Percentiles rank a stretch among this genome's conserved stretches.
Conservation (phyloP, 371 early-diverging fungal genomes). For the Funneliformis caledonium region DNA sequence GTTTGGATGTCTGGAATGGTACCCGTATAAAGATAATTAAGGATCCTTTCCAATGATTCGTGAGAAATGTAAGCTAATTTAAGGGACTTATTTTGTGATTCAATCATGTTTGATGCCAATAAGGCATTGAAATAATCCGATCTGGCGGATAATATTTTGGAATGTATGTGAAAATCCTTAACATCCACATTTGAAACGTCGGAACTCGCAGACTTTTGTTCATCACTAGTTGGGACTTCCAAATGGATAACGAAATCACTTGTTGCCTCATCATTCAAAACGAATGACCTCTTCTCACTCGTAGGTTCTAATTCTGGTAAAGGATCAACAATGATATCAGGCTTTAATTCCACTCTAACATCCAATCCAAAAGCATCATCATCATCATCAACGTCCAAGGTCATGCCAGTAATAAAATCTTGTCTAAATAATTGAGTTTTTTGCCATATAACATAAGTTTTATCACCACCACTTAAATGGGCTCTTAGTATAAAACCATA, state of each 20-base stretch:
- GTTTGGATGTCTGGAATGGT: neutral
- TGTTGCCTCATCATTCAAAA: conserved; percentile 10
- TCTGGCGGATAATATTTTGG: neutral
- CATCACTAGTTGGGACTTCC: neutral
- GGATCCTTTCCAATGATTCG: neutral
- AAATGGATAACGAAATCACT: conserved; percentile 19
- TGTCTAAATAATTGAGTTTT: conserved; percentile 9
- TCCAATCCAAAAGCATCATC: neutral
- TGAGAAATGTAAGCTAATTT: neutral
- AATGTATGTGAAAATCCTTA: neutral
- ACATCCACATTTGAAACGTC: too few relatives aligned
- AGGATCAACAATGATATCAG: conserved; percentile 2
- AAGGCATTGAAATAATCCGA: conserved; percentile 19
- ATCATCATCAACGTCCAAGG: neutral
- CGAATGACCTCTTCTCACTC: neutral
- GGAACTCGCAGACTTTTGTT: neutral
- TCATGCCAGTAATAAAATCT: neutral
- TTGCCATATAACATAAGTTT: neutral
- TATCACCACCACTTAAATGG: neutral
- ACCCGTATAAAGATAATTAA: neutral
- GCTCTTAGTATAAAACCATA: conserved; percentile 3
- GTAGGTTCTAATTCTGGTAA: neutral
- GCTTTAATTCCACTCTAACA: neutral
- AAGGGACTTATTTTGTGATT: conserved; percentile 1
- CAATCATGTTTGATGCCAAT: conserved; percentile 9